Base-by-base conservation (phyloP, 2,329 filamentous ascomycete genomes). In the Seiridium unicorne region DNA sequence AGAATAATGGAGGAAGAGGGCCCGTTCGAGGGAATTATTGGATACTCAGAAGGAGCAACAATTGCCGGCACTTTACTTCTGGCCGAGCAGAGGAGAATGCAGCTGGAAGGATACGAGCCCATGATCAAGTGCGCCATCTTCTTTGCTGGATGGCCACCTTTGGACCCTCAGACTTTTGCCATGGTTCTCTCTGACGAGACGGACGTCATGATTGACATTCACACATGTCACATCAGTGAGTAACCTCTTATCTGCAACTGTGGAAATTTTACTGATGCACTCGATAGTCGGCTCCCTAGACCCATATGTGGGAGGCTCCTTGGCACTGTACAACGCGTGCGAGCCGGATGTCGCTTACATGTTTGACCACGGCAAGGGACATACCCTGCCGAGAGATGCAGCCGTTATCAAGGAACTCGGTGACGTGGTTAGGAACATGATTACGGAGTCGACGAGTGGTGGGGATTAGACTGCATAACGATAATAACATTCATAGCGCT, bases 321-420 rank as follows among this genome's bases (percentile, higher is more conserved):
- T 87, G 74, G 84, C 85, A 0, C 76, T 89, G 3, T 88, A 83
- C 72, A 85, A 86, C 64, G 78, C 87, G 32, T 89, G 85, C 63
- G 82, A 88, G 51, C 79, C 79, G 0, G 85, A 88, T 60, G 81
- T 74, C 1, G 85, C 85, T 0, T 77, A 79, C 40, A 76, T 89
- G n/a, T 88, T 88, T 62, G 86, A 89, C 64, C 85, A 88, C 63
- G 86, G 84, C 4, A 87, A 87, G 66, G 86, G 86, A 0, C 86
- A 89, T 67, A 87, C 84, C 0, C 74, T 89, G 4, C 86, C 86
- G 0, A 75, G 84, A 62, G 82, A 84, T 59, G 76, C 75, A 58
- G 74, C 73, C 11, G 80, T 79, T 0, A 75, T 83, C 58, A 75
- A 75, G 63, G 80, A 83, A 63, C 69, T 84, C 11, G 76, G 76